These are phyloP conservation scores for Hanseniaspora clermontiae DNA, from an alignment of 805 yeast genomes.

Conservation along the genomic window DNA sequence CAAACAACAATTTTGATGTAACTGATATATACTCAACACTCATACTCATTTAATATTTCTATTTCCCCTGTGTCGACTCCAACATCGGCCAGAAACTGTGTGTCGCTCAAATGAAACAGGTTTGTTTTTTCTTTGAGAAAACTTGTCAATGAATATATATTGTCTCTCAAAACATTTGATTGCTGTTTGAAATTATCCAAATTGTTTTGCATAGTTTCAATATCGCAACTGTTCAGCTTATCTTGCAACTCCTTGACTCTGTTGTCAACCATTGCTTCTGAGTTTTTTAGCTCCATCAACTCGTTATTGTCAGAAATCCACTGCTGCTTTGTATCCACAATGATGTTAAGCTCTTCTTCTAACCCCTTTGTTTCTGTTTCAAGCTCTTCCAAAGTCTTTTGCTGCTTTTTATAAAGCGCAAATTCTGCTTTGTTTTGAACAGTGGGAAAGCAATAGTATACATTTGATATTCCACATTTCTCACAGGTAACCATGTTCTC, in stretches of 20 bases:
- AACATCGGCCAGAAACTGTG: not conserved
- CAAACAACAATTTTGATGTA: slow-evolving; percentile 9
- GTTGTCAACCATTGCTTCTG: not conserved
- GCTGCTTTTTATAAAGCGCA: slow-evolving; percentile 1
- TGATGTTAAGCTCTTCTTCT: not conserved
- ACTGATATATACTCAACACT: not conserved
- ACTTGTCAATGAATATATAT: not conserved
- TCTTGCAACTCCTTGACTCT: not conserved
- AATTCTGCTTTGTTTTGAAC: slow-evolving; percentile 15
- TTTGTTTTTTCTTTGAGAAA: not conserved
- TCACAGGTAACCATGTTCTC: slow-evolving; percentile 39
- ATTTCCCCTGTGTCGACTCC: not conserved
- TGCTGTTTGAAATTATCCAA: not conserved
- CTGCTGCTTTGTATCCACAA: slow-evolving; percentile 14
- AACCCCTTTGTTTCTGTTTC: not conserved
- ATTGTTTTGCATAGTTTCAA: not conserved
- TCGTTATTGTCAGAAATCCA: slow-evolving; percentile 13
- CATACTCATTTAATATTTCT: not conserved
- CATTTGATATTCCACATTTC: slow-evolving; percentile 43
- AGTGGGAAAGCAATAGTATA: slow-evolving; percentile 38
- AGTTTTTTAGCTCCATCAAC: slow-evolving; percentile 10
- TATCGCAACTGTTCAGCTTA: not conserved
- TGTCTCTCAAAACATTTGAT: not conserved
- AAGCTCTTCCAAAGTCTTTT: not conserved
- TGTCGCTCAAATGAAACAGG: not conserved